Base-by-base conservation (phyloP, 495 filamentous ascomycete species). In the Penicillium daleae region DNA sequence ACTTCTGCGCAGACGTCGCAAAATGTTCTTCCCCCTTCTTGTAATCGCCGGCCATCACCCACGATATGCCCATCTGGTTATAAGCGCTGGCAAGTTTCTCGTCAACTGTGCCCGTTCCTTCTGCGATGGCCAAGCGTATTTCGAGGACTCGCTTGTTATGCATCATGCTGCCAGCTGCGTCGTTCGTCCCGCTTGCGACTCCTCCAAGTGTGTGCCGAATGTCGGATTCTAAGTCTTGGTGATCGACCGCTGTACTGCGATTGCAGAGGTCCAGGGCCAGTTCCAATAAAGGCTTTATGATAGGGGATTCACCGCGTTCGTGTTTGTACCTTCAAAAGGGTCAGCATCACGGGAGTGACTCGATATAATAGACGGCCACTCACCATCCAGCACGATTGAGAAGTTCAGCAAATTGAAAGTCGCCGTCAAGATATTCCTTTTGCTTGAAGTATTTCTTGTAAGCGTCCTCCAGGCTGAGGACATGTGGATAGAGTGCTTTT, bases 201-300 rank as follows among this genome's bases (percentile, higher is more conserved):
- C 4, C 29, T 31, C 29, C 29, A 31, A 31, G 29, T 31, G 29
- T 31, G 29, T 31, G 7, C 29, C 29, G 29, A 21, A 51, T 51
- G 48, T 51, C 48, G 48, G 48, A 51, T 51, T 51, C 48, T 8
- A 51, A 51, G 48, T 51, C 48, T 51, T 51, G 48, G 48, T 51
- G 48, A 51, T 51, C 48, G 48, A 51, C 24, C 15, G 19, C 19
- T 51, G 22, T 51, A 22, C 19, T 27, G 22, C 48, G 48, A 51
- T 51, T 51, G 22, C 48, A 39, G 35, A 39, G 35, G 35, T 39
- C 35, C 15, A 39, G 35, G 35, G 35, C 35, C 35, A 39, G 35
- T 17, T 39, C 35, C 35, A 39, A 39, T 39, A 39, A 39, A 39
- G 35, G 35, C 9, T 39, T 39, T 39, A 39, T 39, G 35, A 39